Evolutionary conservation across 148 eudicot species (phyloP).

Genomic region (Suaeda aralocaspica): DNA sequence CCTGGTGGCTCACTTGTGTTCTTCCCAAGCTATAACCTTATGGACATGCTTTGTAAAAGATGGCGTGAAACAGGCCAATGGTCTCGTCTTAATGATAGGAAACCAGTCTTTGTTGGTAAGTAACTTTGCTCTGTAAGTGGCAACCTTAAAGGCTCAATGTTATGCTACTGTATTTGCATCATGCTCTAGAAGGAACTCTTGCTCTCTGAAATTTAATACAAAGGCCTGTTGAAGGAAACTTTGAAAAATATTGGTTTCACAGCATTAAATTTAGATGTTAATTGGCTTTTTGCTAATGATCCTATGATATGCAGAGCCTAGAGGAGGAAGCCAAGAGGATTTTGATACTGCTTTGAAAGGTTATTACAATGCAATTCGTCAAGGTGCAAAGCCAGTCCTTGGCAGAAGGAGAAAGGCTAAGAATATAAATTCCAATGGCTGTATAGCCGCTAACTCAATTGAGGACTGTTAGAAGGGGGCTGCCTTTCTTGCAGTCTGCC

Average conservation of each 20-base stretch:
- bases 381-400: constrained; percentile 35
- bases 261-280: background rate
- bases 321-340: constrained; percentile 83
- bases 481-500: constrained; percentile 94
- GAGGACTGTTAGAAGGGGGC: constrained; percentile 57
- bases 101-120: constrained; percentile 84
- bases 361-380: constrained; percentile 61
- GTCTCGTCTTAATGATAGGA: constrained; percentile 73
- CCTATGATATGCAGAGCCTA: constrained; percentile 57
- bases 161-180: background rate
- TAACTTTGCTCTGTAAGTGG: background rate
- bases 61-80: constrained; percentile 98
- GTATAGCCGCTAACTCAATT: constrained; percentile 24
- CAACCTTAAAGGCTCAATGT: background rate
- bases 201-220: background rate
- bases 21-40: constrained; percentile 95
- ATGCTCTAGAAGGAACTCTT: background rate
- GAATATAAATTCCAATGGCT: constrained; percentile 38
- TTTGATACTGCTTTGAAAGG: constrained; percentile 68
- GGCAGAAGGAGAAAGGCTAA: constrained; percentile 67
- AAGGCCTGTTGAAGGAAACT: background rate
- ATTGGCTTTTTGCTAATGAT: background rate
- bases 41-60: constrained; percentile 82
- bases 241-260: background rate
- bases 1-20: constrained; percentile 94